A percentile compares a stretch with the other conserved stretches of the same genome.
phyloP scores from a whole-genome alignment of 495 filamentous ascomycete species.

The Daldinia grandis region DNA sequence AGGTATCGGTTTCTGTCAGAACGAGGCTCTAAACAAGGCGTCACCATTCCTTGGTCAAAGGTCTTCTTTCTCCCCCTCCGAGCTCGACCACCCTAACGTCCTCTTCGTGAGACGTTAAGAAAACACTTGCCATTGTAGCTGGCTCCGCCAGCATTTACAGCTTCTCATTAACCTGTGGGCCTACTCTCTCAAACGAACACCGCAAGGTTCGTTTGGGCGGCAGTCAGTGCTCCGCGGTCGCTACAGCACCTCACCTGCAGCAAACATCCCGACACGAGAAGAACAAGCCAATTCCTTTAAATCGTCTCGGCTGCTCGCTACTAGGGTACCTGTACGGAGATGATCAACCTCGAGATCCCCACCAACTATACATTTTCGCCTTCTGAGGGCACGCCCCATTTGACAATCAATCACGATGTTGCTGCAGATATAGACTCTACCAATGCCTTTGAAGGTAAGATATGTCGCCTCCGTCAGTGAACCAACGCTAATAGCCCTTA shows the following conservation, averaged over 20 bases:
- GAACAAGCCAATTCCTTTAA: conserved; percentile 13
- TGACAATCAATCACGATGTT: conserved; percentile 97
- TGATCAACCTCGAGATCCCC: conserved; percentile 84
- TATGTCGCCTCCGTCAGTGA: not conserved
- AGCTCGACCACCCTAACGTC: conserved; percentile 88
- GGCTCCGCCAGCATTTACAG: conserved; percentile 62
- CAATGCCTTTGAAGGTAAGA: conserved; percentile 93
- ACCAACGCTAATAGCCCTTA: conserved; percentile 40
- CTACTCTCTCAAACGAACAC: conserved; percentile 93
- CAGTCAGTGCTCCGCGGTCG: conserved; percentile 71
- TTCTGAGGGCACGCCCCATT: conserved; percentile 79
- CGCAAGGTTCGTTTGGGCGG: conserved; percentile 90
- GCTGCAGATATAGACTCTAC: conserved; percentile 93
- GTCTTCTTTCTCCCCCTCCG: conserved; percentile 82
- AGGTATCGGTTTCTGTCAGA: conserved; percentile 87
- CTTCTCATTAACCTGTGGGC: conserved; percentile 75
- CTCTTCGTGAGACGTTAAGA: conserved; percentile 63
- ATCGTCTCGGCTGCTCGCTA: conserved; percentile 21
- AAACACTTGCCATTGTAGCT: conserved; percentile 56
- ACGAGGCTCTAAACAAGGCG: conserved; percentile 70
- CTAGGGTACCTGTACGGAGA: conserved; percentile 60
- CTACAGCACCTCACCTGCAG: conserved; percentile 45
- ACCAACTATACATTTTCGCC: conserved; percentile 81
- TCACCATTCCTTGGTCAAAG: conserved; percentile 88
- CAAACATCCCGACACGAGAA: conserved; percentile 30